A percentile compares a stretch with the other conserved stretches of the same genome.
These are phyloP conservation scores for Colletotrichum sp. DNA, from an alignment of 2,329 filamentous ascomycete genomes.

Conservation along the genomic window DNA sequence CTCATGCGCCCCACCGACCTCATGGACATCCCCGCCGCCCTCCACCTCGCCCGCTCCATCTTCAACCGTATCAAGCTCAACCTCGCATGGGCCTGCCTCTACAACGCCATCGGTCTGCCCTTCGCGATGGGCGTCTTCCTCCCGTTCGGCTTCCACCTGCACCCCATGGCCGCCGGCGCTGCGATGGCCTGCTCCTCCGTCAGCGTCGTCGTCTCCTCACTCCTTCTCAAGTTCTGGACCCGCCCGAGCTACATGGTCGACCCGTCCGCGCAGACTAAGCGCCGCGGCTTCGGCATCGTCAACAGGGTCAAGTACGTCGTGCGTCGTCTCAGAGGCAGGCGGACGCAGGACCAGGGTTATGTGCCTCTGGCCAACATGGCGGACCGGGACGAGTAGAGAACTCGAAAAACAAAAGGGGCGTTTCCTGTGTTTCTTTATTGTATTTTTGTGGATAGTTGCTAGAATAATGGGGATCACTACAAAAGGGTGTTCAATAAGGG, in stretches of 20 bases:
- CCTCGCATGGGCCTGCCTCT: constrained; percentile 88
- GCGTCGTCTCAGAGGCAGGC: constrained; percentile 37
- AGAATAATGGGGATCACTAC: not conserved
- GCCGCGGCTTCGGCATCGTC: constrained; percentile 47
- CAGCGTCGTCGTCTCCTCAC: constrained; percentile 82
- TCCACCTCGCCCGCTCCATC: constrained; percentile 82
- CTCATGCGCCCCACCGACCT: constrained; percentile 93
- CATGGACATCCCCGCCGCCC: constrained; percentile 87
- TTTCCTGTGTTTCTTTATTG: not conserved
- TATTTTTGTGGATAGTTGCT: not conserved
- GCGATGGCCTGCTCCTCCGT: constrained; percentile 94
- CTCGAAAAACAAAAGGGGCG: not conserved
- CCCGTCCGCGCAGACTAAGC: constrained; percentile 64
- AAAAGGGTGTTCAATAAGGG: not conserved
- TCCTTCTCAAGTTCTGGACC: constrained; percentile 87
- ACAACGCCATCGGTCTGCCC: constrained; percentile 89
- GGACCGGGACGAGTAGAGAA: constrained; percentile 35
- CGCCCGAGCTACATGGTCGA: constrained; percentile 88
- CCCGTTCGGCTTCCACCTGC: constrained; percentile 84
- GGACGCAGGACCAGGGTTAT: constrained; percentile 59
- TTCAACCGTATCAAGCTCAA: constrained; percentile 95
- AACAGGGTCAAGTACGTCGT: constrained; percentile 47
- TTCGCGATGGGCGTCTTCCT: constrained; percentile 98
- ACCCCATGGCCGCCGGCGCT: constrained; percentile 92
- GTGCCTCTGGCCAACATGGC: constrained; percentile 59